Evolutionary conservation across 345 rosid species (phyloP).

Genomic region (Heritiera fomes): DNA sequence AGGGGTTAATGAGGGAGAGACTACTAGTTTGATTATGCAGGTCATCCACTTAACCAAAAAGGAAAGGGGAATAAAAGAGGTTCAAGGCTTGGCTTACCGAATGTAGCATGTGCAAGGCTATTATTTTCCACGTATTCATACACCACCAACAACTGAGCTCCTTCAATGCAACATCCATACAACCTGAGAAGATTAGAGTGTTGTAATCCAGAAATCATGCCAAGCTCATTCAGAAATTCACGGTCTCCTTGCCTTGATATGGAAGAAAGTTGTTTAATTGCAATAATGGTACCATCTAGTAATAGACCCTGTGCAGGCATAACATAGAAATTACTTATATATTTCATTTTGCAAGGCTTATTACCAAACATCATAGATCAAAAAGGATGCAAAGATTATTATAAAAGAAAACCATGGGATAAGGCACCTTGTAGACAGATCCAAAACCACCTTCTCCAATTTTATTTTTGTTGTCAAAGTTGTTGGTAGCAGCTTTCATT

Average conservation of each 20-base stretch:
- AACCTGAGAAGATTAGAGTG: conserved; percentile 41
- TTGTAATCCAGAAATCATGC: conserved; percentile 40
- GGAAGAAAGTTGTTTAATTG: conserved; percentile 44
- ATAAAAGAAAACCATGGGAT: background rate
- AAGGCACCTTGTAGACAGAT: conserved; percentile 58
- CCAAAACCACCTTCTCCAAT: conserved; percentile 80
- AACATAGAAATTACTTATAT: background rate
- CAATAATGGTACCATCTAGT: conserved; percentile 42
- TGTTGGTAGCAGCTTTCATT: conserved; percentile 52
- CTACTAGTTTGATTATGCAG: background rate
- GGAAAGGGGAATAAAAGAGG: background rate
- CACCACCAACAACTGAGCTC: conserved; percentile 31
- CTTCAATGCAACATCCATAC: conserved; percentile 39
- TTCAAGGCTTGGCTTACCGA: conserved; percentile 8
- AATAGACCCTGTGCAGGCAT: conserved; percentile 29
- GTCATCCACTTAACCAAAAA: background rate
- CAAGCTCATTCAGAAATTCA: conserved; percentile 39
- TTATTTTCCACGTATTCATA: conserved; percentile 45
- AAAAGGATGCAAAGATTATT: background rate
- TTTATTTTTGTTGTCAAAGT: conserved; percentile 53
- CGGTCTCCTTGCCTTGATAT: conserved; percentile 29
- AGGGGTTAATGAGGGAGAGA: background rate
- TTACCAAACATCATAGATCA: background rate
- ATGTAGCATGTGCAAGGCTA: conserved; percentile 32
- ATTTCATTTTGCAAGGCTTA: background rate